Evolutionary conservation across 768 basidiomycete genomes (phyloP).

Genomic region (Termitomyces bulborhizus): DNA sequence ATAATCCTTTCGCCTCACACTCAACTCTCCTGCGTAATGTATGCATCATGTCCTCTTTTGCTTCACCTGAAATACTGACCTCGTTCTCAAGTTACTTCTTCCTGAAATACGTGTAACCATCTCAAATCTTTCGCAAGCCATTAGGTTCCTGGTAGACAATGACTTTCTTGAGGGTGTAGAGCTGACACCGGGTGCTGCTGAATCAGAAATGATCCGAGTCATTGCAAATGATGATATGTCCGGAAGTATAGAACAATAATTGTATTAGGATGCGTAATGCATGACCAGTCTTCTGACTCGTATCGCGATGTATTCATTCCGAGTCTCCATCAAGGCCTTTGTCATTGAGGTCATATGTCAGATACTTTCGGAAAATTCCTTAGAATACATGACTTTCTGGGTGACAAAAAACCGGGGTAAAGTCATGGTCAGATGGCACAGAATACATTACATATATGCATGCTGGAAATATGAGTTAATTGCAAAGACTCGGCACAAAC

Average conservation of each 20-base stretch:
- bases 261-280: neutral
- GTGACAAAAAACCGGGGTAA: too few species aligned
- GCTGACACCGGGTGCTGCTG: constrained; percentile 70
- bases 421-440: too few species aligned
- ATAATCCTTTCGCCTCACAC: constrained; percentile 62
- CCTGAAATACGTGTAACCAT: constrained; percentile 86
- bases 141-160: constrained; percentile 86
- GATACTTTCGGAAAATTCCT: too few species aligned
- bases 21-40: constrained; percentile 79
- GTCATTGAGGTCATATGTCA: too few species aligned
- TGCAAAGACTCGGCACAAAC: too few species aligned
- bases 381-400: too few species aligned
- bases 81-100: constrained; percentile 53
- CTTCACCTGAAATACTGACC: constrained; percentile 2
- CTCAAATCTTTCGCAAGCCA: constrained; percentile 89
- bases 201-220: constrained; percentile 58
- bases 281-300: neutral
- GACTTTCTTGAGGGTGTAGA: constrained; percentile 82
- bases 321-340: too few species aligned
- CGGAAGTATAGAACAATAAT: constrained; percentile 5
- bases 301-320: too few species aligned
- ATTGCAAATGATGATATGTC: constrained; percentile 19
- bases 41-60: constrained; percentile 18
- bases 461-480: too few species aligned
- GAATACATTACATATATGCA: too few species aligned